phyloP scores from a whole-genome alignment of 2,329 filamentous ascomycete species.

The Colletotrichum tropicale region DNA sequence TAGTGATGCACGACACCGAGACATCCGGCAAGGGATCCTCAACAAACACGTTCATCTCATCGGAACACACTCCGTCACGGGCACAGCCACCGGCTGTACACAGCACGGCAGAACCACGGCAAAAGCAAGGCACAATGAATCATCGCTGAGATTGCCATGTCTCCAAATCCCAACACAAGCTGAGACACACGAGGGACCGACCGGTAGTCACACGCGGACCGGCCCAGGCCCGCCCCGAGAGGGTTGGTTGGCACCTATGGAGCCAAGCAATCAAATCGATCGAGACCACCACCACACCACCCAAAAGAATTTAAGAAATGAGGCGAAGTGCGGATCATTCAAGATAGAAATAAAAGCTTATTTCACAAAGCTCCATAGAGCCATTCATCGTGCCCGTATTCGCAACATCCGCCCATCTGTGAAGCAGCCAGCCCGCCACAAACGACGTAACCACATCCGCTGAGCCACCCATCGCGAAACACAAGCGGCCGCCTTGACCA shows the following conservation, averaged over 20 bases:
- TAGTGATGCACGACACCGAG: background rate
- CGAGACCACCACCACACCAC: background rate
- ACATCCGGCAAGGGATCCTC: background rate
- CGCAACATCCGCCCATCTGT: background rate
- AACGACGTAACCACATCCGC: background rate
- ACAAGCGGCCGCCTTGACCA: conserved; percentile 4
- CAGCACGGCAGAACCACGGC: background rate
- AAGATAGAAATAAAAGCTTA: background rate
- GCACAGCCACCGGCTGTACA: background rate
- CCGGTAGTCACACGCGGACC: background rate
- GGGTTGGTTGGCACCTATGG: background rate
- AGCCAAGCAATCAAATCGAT: background rate
- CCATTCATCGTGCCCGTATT: background rate
- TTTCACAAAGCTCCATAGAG: background rate
- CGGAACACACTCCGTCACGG: background rate
- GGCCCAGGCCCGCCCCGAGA: background rate
- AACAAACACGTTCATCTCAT: background rate
- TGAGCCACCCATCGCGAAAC: background rate
- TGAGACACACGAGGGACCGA: background rate
- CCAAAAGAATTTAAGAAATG: background rate
- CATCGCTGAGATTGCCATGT: background rate
- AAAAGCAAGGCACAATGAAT: background rate
- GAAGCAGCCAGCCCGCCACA: background rate
- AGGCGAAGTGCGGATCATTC: background rate
- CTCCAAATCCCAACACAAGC: background rate